Evolutionary conservation across 179 eudicot genomes (phyloP).

Genomic region (Gypsophila paniculata): DNA sequence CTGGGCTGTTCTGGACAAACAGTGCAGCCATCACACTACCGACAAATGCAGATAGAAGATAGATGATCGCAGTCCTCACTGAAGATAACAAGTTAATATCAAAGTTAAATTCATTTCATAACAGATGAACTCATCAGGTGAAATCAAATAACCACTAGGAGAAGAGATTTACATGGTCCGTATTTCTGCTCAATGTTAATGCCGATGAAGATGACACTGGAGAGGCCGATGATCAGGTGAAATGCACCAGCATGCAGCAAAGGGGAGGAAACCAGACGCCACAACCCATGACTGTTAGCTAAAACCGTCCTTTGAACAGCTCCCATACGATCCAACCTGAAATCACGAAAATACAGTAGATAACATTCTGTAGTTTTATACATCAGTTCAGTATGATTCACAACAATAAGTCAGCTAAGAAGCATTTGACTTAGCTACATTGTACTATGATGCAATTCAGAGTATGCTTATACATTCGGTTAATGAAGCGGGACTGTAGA

Average conservation of each 20-base stretch:
- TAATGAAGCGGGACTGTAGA: background rate
- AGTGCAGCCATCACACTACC: constrained; percentile 58
- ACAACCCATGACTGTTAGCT: constrained; percentile 31
- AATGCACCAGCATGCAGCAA: constrained; percentile 68
- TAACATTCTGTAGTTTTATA: background rate
- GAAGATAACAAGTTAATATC: constrained; percentile 23
- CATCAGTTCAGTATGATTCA: background rate
- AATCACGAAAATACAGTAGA: constrained; percentile 13
- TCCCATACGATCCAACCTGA: constrained; percentile 62
- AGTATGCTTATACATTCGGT: background rate
- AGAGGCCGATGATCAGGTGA: constrained; percentile 58
- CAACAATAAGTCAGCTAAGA: background rate
- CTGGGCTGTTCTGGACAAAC: constrained; percentile 54
- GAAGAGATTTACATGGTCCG: constrained; percentile 50
- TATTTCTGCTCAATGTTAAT: constrained; percentile 74
- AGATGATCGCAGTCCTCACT: constrained; percentile 70
- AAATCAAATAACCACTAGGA: constrained; percentile 3
- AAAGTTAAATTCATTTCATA: background rate
- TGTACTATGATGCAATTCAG: too few species aligned
- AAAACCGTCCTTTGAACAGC: constrained; percentile 44
- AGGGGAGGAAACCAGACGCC: constrained; percentile 58
- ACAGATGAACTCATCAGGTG: background rate
- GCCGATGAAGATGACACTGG: constrained; percentile 55
- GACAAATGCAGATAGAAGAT: constrained; percentile 50
- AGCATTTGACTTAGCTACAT: background rate